Evolutionary conservation across 1,284 basidiomycete species (phyloP).

Genomic region (Somion occarium): DNA sequence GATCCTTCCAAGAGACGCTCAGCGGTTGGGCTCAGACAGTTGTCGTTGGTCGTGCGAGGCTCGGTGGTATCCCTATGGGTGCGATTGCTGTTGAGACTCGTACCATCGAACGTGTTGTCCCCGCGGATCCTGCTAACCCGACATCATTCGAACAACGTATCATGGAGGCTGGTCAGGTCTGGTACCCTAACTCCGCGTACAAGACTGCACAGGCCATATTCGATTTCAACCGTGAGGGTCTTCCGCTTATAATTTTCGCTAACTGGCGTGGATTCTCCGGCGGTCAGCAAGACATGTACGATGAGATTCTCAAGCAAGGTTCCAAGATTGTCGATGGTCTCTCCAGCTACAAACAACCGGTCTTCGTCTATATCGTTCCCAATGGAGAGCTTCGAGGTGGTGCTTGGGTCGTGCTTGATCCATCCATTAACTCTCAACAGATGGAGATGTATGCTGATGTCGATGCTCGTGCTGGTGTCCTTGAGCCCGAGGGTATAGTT

Average conservation of each 20-base stretch:
- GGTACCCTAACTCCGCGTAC: conserved; percentile 99
- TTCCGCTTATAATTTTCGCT: conserved; percentile 97
- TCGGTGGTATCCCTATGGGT: conserved; percentile 96
- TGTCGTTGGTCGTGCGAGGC: conserved; percentile 90
- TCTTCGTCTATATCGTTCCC: conserved; percentile 98
- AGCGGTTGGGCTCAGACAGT: conserved; percentile 99
- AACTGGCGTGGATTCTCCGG: conserved; percentile 99
- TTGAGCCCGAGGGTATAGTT: conserved; percentile 96
- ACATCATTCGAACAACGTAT: conserved; percentile 96
- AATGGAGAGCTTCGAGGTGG: conserved; percentile 99
- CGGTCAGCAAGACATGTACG: conserved; percentile 98
- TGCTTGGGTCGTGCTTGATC: conserved; percentile 99
- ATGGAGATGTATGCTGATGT: conserved; percentile 99
- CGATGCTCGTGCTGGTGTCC: conserved; percentile 93
- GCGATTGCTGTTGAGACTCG: conserved; percentile 98
- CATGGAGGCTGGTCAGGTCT: conserved; percentile 99
- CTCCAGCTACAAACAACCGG: conserved; percentile 96
- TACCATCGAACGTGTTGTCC: conserved; percentile 94
- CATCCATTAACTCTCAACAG: conserved; percentile 93
- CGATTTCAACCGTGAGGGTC: conserved; percentile 95
- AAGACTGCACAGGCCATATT: conserved; percentile 99
- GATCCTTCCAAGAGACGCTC: conserved; percentile 93
- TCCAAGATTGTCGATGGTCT: conserved; percentile 98
- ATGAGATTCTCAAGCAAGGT: conserved; percentile 91
- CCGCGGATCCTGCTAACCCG: conserved; percentile 98